Conservation (phyloP, 345 rosid genomes). For the Gossypium thurberi region DNA sequence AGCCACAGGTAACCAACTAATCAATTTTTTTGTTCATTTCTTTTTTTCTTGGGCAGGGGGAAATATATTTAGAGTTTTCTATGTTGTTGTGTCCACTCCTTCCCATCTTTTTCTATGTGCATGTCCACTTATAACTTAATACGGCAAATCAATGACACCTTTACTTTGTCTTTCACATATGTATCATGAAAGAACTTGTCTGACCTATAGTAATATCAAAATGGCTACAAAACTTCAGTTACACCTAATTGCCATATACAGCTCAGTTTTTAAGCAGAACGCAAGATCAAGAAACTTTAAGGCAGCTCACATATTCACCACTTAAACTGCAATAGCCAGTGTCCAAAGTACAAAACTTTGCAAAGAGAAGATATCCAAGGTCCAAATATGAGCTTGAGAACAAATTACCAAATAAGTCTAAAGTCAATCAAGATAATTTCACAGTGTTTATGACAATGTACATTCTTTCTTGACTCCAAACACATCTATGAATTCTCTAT, state of each 20-base stretch:
- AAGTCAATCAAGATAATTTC: slow-evolving; percentile 9
- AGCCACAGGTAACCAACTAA: not conserved
- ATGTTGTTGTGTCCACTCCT: not conserved
- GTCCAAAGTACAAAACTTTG: not conserved
- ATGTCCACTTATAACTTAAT: not conserved
- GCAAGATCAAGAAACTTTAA: not conserved
- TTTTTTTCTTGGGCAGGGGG: not conserved
- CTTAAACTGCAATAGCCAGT: not conserved
- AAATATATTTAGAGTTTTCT: not conserved
- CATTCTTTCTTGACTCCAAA: not conserved
- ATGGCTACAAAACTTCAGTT: not conserved
- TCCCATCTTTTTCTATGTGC: not conserved
- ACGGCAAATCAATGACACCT: not conserved
- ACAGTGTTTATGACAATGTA: slow-evolving; percentile 4
- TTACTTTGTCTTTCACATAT: not conserved
- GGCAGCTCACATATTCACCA: not conserved
- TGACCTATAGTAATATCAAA: not conserved
- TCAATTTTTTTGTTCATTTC: not conserved
- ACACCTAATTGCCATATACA: not conserved
- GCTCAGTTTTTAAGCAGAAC: not conserved
- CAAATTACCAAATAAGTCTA: not conserved
- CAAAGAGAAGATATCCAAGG: not conserved
- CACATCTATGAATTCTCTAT: not conserved
- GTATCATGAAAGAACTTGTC: not conserved
- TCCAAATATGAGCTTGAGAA: not conserved